phyloP scores from a whole-genome alignment of 768 basidiomycete species.

The Termitomyces heimii region DNA sequence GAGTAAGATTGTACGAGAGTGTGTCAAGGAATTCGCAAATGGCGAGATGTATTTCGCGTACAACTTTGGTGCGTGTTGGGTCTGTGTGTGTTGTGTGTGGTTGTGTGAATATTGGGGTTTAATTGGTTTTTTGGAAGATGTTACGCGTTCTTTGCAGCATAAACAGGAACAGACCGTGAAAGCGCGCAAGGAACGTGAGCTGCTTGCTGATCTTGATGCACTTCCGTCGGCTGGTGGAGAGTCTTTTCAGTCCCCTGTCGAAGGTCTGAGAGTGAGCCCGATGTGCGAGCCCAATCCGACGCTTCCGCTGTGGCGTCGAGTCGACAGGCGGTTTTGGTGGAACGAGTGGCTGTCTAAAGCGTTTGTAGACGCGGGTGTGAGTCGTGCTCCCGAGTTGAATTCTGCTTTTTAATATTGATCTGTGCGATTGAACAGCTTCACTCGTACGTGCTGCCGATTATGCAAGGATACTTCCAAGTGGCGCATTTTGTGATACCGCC shows the following conservation, averaged over 20 bases:
- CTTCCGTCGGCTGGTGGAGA: conserved; percentile 25
- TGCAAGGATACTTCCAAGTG: conserved; percentile 89
- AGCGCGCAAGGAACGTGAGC: conserved; percentile 48
- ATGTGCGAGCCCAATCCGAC: conserved; percentile 69
- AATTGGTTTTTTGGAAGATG: conserved; percentile 38
- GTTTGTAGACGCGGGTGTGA: conserved; percentile 82
- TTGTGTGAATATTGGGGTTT: too few species aligned
- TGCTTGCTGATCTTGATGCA: conserved; percentile 59
- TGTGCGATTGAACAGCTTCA: conserved; percentile 52
- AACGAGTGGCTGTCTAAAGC: conserved; percentile 85
- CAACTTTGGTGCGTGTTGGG: conserved; percentile 67
- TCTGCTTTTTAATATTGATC: neutral
- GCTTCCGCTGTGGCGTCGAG: conserved; percentile 86
- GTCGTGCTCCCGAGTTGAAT: conserved; percentile 16
- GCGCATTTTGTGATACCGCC: conserved; percentile 60
- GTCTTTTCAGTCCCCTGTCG: conserved; percentile 6
- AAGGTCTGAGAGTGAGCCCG: conserved; percentile 36
- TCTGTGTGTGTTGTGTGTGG: too few species aligned
- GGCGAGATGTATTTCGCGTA: conserved; percentile 92
- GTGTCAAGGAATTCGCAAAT: conserved; percentile 68
- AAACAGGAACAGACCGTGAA: conserved; percentile 65
- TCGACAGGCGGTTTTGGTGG: conserved; percentile 94
- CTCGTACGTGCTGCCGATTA: conserved; percentile 81
- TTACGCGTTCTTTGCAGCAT: conserved; percentile 78
- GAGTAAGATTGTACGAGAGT: conserved; percentile 75